Conservation (phyloP, 495 filamentous ascomycete species). For the Podospora comata region DNA sequence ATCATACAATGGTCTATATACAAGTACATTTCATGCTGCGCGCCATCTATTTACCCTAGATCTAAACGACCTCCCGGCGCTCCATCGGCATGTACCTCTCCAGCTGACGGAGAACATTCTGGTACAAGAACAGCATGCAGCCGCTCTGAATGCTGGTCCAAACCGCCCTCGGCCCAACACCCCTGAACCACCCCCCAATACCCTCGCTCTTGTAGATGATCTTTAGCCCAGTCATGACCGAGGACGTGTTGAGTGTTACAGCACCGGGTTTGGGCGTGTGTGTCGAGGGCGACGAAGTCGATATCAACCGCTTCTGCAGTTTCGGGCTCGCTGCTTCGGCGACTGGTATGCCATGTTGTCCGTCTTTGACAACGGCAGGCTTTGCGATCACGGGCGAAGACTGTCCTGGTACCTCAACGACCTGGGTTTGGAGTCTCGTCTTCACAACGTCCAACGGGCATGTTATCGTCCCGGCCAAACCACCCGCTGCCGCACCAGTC, state of each 20-base stretch:
- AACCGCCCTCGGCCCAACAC: slow-evolving; percentile 88
- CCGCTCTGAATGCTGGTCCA: slow-evolving; percentile 98
- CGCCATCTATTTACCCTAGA: slow-evolving; percentile 10
- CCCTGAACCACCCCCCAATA: slow-evolving; percentile 85
- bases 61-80: slow-evolving; percentile 27
- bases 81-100: slow-evolving; percentile 50
- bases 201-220: slow-evolving; percentile 89
- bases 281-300: slow-evolving; percentile 79
- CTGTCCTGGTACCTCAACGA: slow-evolving; percentile 32
- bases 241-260: slow-evolving; percentile 78
- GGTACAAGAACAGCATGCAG: slow-evolving; percentile 96
- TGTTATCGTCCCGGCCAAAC: slow-evolving; percentile 89
- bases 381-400: slow-evolving; percentile 1
- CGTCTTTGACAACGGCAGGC: slow-evolving; percentile 15
- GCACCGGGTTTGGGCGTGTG: slow-evolving; percentile 70
- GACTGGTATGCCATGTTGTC: slow-evolving; percentile 18
- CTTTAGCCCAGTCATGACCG: slow-evolving; percentile 76
- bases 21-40: slow-evolving; percentile 18
- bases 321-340: slow-evolving; percentile 31
- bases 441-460: slow-evolving; percentile 97
- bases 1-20: slow-evolving; percentile 29
- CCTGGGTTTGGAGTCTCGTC: slow-evolving; percentile 93
- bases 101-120: slow-evolving; percentile 75
- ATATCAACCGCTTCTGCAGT: slow-evolving; percentile 64
- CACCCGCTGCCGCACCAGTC: slow-evolving; percentile 88